phyloP scores from a whole-genome alignment of 2,329 filamentous ascomycete genomes.

The Cadophora luteo-olivacea region DNA sequence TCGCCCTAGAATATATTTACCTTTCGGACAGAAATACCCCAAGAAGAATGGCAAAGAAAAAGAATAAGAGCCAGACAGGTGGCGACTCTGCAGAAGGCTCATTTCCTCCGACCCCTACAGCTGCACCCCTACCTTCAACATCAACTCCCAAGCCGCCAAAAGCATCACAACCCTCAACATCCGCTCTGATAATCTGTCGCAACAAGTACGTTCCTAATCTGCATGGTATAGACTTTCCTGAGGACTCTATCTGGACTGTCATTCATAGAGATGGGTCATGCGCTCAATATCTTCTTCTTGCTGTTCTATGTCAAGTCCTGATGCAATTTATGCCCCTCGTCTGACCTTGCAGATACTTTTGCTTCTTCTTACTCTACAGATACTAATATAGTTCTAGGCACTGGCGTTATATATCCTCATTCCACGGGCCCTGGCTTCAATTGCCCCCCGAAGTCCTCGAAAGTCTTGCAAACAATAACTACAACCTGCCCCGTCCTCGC shows the following conservation, averaged over 20 bases:
- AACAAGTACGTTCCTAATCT: slow-evolving; percentile 64
- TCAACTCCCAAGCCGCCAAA: slow-evolving; percentile 41
- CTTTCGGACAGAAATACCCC: background rate
- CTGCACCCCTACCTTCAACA: slow-evolving; percentile 29
- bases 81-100: slow-evolving; percentile 40
- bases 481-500: slow-evolving; percentile 75
- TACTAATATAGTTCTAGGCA: slow-evolving; percentile 59
- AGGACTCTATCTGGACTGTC: background rate
- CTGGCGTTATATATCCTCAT: slow-evolving; percentile 85
- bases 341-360: slow-evolving; percentile 8
- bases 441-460: slow-evolving; percentile 81
- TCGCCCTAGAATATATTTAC: slow-evolving; percentile 8
- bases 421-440: slow-evolving; percentile 84
- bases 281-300: slow-evolving; percentile 11
- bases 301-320: background rate
- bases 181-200: slow-evolving; percentile 66
- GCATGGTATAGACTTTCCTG: background rate
- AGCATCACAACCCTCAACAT: slow-evolving; percentile 48
- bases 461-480: slow-evolving; percentile 79
- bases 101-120: slow-evolving; percentile 30
- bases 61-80: slow-evolving; percentile 49
- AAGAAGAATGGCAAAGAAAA: slow-evolving; percentile 54
- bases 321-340: background rate
- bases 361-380: slow-evolving; percentile 23
- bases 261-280: slow-evolving; percentile 1